Conservation (phyloP, 108 stramenopile genomes). For the Nitzschia inconspicua region DNA sequence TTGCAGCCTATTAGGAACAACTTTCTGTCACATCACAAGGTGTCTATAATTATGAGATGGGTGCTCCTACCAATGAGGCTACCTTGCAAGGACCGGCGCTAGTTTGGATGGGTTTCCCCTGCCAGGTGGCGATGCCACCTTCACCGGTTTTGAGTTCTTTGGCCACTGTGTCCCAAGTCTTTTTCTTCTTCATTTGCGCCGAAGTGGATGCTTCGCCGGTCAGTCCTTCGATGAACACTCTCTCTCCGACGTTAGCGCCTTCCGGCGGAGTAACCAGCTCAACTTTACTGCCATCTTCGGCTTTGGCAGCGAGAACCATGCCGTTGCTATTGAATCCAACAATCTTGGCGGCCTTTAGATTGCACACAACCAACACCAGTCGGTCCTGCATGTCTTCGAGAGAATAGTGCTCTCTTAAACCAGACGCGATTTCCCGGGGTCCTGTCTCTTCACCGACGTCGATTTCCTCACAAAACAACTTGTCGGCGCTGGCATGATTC, state of each 20-base stretch:
- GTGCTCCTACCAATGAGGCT: slow-evolving; percentile 63
- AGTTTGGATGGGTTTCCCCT: slow-evolving; percentile 71
- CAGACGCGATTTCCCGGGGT: slow-evolving; percentile 87
- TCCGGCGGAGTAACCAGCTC: slow-evolving; percentile 80
- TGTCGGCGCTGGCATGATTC: slow-evolving; percentile 91
- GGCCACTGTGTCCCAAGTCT: slow-evolving; percentile 72
- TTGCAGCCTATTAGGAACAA: no score
- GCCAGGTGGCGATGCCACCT: slow-evolving; percentile 76
- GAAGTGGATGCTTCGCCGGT: slow-evolving; percentile 73
- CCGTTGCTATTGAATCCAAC: slow-evolving; percentile 83
- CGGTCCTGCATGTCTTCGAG: slow-evolving; percentile 85
- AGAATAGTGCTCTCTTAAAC: slow-evolving; percentile 79
- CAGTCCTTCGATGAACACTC: slow-evolving; percentile 80
- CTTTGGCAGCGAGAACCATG: slow-evolving; percentile 90
- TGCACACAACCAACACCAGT: slow-evolving; percentile 90
- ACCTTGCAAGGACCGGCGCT: slow-evolving; percentile 71
- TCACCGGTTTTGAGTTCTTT: slow-evolving; percentile 74
- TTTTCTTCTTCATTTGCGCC: slow-evolving; percentile 87
- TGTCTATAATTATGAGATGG: slow-evolving; percentile 79
- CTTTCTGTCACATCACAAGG: neutral
- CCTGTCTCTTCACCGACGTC: slow-evolving; percentile 77
- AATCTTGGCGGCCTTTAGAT: slow-evolving; percentile 89
- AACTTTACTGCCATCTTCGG: slow-evolving; percentile 64
- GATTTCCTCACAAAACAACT: slow-evolving; percentile 92
- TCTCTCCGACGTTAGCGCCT: slow-evolving; percentile 79